Evolutionary conservation across 78 protist species (phyloP).

Genomic region (Isochrysis galbana): DNA sequence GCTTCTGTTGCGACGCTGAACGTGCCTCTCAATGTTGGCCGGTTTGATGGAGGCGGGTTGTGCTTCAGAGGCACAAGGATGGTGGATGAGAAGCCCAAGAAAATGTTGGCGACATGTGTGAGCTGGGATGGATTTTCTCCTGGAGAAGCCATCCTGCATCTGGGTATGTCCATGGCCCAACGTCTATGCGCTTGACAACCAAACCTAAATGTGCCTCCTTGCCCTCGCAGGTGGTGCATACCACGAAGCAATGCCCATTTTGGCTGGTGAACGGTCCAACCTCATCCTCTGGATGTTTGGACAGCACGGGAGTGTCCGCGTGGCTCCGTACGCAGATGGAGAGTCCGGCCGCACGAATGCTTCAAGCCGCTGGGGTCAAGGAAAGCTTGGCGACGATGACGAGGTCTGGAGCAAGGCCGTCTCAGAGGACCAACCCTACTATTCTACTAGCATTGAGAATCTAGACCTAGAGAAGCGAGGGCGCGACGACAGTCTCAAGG

Average conservation of each 20-base stretch:
- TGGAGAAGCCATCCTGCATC: not conserved
- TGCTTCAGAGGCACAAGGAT: not conserved
- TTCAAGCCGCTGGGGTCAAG: not conserved
- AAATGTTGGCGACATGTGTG: not conserved
- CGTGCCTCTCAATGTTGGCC: not conserved
- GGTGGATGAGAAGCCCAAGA: not conserved
- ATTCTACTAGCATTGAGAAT: too few relatives aligned
- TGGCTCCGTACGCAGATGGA: not conserved
- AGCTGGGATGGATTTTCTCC: not conserved
- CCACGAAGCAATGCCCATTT: not conserved
- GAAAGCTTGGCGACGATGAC: too few relatives aligned
- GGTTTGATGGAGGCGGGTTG: not conserved
- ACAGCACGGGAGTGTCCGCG: not conserved
- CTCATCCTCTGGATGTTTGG: not conserved
- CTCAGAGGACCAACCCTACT: too few relatives aligned
- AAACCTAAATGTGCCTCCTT: too few relatives aligned
- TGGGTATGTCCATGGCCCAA: too few relatives aligned
- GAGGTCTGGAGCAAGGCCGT: too few relatives aligned
- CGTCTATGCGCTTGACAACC: too few relatives aligned
- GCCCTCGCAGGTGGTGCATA: not conserved
- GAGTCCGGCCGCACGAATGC: not conserved
- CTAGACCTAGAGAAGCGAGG: too few relatives aligned
- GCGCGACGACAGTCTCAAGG: too few relatives aligned
- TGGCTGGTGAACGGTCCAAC: not conserved
- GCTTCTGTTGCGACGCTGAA: not conserved